Conservation (phyloP, 2,329 filamentous ascomycete species). For the Ciborinia camelliae region DNA sequence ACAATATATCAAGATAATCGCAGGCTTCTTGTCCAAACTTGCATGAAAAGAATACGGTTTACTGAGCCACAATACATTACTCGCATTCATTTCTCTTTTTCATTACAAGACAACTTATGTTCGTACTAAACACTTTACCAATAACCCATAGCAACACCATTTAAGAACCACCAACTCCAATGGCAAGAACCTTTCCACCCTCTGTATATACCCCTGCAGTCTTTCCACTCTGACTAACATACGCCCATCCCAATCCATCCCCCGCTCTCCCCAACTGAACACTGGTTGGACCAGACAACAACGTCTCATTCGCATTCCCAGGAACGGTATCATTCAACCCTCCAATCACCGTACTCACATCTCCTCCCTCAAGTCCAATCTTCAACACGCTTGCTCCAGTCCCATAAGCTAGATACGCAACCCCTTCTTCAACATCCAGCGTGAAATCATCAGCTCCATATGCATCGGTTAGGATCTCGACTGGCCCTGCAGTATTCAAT, state of each 20-base stretch:
- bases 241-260: conserved; percentile 6
- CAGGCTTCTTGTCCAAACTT: neutral
- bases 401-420: conserved; percentile 21
- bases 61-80: neutral
- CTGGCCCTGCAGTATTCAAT: conserved; percentile 13
- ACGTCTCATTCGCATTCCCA: conserved; percentile 15
- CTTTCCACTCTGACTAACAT: conserved; percentile 24
- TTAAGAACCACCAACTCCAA: conserved; percentile 21
- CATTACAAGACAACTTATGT: neutral
- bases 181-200: conserved; percentile 34
- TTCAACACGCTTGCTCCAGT: conserved; percentile 17
- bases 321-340: conserved; percentile 7
- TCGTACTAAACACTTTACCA: neutral
- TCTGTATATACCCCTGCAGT: conserved; percentile 30
- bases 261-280: conserved; percentile 19
- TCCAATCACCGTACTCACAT: neutral
- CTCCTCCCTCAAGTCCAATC: conserved; percentile 13
- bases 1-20: neutral
- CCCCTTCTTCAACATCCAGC: conserved; percentile 15
- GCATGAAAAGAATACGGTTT: neutral
- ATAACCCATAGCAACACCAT: neutral
- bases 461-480: conserved; percentile 20
- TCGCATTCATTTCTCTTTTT: neutral
- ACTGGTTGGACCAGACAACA: conserved; percentile 22
- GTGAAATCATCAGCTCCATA: conserved; percentile 24